Evolutionary conservation across 371 early-diverging fungal species (phyloP), one percentile per base, ranked within the genome.

Genomic region (Mortierella sp.): DNA sequence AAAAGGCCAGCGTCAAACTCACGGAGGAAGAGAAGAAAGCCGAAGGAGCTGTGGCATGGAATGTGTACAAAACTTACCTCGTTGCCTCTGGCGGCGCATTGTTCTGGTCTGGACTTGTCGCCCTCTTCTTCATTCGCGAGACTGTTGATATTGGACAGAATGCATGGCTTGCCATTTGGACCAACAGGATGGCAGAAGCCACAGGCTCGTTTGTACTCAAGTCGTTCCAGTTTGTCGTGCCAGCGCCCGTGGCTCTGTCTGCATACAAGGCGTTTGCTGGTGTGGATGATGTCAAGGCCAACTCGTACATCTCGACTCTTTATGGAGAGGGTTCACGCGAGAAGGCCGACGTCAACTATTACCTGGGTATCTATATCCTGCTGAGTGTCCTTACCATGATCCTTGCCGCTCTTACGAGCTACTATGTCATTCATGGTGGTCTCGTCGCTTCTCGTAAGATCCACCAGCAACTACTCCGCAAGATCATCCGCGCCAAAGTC

Each of bases 11-110:
- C 10, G 82, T 81, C 48, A 88, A 87, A 61, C 71, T 93, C 23
- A 86, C 88, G 24, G 67, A 84, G 58, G 91, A 89, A 14, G 94
- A 93, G 72, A 83, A 81, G 39, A 85, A 88, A 24, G 84, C 82
- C 0, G 86, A 86, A 38, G 93, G 93, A 9, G 79, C 87, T 49
- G 89, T 94, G 16, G 62, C 82, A 0, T 82, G 83, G 80, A 52
- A 78, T 0, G 87, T 90, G 9, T 92, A 93, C 62, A 70, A 68
- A 21, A 82, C 83, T 2, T 94, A 92, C 53, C 83, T 90, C 31
- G 52, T 72, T 21, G 89, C 91, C 0, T 84, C 89, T 0, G 93
- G 93, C 34, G 91, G 93, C 0, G 74, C 58, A 28, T 8, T 71
- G 12, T 87, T 82, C 72, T 89, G 89, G 84, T 7, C 82, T 2